phyloP scores from a whole-genome alignment of 1,284 basidiomycete genomes.

The Chiua sp. region DNA sequence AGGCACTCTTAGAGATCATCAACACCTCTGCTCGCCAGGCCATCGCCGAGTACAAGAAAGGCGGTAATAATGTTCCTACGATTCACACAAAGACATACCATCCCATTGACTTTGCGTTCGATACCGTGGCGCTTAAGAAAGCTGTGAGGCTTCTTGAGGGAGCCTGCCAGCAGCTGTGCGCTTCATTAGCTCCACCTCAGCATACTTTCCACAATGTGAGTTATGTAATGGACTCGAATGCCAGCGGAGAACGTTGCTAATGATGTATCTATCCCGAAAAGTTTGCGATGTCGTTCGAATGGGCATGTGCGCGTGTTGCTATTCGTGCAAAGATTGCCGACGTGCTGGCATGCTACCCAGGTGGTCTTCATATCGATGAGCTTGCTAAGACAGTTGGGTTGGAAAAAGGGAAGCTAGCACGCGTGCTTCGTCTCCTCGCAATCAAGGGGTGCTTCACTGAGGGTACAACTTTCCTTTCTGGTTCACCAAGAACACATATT shows the following conservation, averaged over 20 bases:
- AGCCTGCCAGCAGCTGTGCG: conserved; percentile 33
- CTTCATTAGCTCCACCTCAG: conserved; percentile 35
- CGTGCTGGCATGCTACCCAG: conserved; percentile 22
- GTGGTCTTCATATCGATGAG: conserved; percentile 32
- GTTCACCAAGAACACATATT: not conserved
- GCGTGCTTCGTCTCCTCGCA: conserved; percentile 39
- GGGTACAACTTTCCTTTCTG: conserved; percentile 13
- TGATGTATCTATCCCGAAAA: not conserved
- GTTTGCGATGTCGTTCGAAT: conserved; percentile 29
- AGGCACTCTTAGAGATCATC: conserved; percentile 31
- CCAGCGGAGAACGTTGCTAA: not conserved
- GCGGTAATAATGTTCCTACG: conserved; percentile 24
- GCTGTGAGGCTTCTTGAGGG: conserved; percentile 34
- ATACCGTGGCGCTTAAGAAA: conserved; percentile 31
- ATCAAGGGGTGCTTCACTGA: conserved; percentile 41
- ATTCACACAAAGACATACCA: conserved; percentile 27
- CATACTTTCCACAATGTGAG: conserved; percentile 35
- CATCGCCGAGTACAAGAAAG: conserved; percentile 34
- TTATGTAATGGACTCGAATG: not conserved
- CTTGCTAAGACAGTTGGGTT: conserved; percentile 29
- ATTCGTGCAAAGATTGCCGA: conserved; percentile 32
- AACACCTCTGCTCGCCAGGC: conserved; percentile 30
- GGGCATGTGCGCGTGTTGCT: conserved; percentile 29
- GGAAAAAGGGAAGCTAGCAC: conserved; percentile 33
- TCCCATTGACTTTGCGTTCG: conserved; percentile 28